phyloP scores from a whole-genome alignment of 169 alveolate species.

The Cryptosporidium sp. region DNA sequence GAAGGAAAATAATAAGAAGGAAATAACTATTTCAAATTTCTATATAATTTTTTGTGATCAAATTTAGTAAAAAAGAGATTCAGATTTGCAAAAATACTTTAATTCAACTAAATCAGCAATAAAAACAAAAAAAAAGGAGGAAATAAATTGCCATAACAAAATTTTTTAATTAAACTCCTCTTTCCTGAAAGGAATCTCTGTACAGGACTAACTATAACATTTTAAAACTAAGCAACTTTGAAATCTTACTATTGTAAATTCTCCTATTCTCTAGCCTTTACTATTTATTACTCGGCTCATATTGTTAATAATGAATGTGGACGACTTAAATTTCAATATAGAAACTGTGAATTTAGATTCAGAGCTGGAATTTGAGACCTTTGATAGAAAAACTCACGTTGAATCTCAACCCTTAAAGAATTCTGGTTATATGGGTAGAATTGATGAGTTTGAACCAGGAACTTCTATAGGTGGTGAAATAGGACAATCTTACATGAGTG shows the following conservation, averaged over 20 bases:
- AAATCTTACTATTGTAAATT: not conserved
- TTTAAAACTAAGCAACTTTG: too few relatives aligned
- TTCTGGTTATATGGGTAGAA: not conserved
- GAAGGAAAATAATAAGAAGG: not conserved
- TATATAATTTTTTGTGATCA: not conserved
- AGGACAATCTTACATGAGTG: not conserved
- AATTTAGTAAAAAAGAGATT: too few relatives aligned
- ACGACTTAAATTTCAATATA: conserved; percentile 64
- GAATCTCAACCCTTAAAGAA: conserved; percentile 39
- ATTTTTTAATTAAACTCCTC: too few relatives aligned
- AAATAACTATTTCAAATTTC: too few relatives aligned
- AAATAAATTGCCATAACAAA: not conserved
- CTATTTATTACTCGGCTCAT: not conserved
- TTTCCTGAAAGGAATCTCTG: not conserved
- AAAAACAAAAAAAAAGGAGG: not conserved
- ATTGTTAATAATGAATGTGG: not conserved
- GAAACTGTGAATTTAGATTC: conserved; percentile 68
- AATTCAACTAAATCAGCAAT: not conserved
- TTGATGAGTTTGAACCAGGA: not conserved
- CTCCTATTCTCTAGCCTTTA: not conserved
- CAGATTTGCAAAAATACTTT: too few relatives aligned
- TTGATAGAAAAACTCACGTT: not conserved
- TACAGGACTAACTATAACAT: not conserved
- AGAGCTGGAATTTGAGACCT: conserved; percentile 57
- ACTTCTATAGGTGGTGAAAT: conserved; percentile 23